Evolutionary conservation across 257 asterid species (phyloP), one percentile per base, ranked within the genome.

Genomic region (Capsicum baccatum): DNA sequence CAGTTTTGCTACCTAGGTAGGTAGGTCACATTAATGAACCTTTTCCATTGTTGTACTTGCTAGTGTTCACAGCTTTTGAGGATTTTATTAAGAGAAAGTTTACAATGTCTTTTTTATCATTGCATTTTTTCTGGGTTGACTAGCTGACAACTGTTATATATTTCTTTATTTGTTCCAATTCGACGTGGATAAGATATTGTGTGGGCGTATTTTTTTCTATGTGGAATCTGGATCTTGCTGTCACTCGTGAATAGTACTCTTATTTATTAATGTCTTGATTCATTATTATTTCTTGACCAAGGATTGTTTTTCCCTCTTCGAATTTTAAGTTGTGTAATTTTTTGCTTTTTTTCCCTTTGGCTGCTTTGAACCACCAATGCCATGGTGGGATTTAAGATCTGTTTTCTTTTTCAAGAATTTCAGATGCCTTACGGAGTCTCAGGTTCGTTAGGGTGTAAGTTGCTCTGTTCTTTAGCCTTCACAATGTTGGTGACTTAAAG

Each of bases 311-410:
- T 44, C 44, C 66, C 56, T 47, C 9, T 17, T 17, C 66, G 2
- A 60, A 44, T 63, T 19, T 19, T 21, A 21, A 66, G 1, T 50
- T 44, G 33, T 44, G 33, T 58, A 58, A 21, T 35, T 47, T 19
- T n/a, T 88, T 69, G 47, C 4, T 44, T 44, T 44, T 78, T 9
- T 80, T 64, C 8, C n/a, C 47, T 5, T 82, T 73, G 44, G 80
- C 57, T 91, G 14, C 13, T 71, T 33, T 67, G 79, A 37, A 57
- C 83, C 50, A 7, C 79, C 83, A 57, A 92, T 92, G 94, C 79
- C 89, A 64, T 79, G 87, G 85, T 85, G 86, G 88, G 87, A 84
- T 80, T 86, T 85, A 59, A 86, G 91, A 89, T 85, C 92, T 82
- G 70, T 76, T 57, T 86, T 80, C 44, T 73, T 81, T 81, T 58